Evolutionary conservation across 306 rosid species (phyloP).

Genomic region (Morella rubra): DNA sequence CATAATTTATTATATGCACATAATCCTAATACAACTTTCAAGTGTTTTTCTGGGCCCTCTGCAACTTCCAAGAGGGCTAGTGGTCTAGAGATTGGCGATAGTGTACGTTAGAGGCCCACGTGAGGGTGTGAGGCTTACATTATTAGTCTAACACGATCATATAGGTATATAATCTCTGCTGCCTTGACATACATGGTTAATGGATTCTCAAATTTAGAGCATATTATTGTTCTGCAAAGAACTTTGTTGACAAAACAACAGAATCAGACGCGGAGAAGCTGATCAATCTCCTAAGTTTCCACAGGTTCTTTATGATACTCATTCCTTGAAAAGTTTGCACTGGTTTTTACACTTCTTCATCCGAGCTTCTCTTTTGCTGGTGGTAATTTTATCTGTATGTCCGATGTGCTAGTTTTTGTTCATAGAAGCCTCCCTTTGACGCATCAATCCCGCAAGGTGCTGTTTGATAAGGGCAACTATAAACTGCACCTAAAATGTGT

Average conservation of each 20-base stretch:
- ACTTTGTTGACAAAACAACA: neutral
- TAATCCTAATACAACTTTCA: neutral
- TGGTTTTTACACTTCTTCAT: neutral
- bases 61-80: neutral
- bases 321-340: neutral
- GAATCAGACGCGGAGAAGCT: neutral
- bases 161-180: neutral
- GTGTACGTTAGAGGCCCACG: neutral
- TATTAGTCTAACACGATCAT: no score
- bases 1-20: neutral
- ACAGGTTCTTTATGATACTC: conserved; percentile 1
- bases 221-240: neutral
- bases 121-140: neutral
- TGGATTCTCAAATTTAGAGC: neutral
- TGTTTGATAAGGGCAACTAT: neutral
- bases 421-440: neutral
- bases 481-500: neutral
- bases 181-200: neutral
- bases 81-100: conserved; percentile 10
- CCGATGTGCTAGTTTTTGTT: conserved; percentile 22
- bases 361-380: neutral
- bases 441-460: conserved; percentile 1
- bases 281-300: neutral
- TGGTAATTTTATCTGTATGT: neutral
- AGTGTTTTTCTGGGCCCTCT: neutral